Conservation (phyloP, 2,329 filamentous ascomycete species). For the Coleophoma crateriformis region DNA sequence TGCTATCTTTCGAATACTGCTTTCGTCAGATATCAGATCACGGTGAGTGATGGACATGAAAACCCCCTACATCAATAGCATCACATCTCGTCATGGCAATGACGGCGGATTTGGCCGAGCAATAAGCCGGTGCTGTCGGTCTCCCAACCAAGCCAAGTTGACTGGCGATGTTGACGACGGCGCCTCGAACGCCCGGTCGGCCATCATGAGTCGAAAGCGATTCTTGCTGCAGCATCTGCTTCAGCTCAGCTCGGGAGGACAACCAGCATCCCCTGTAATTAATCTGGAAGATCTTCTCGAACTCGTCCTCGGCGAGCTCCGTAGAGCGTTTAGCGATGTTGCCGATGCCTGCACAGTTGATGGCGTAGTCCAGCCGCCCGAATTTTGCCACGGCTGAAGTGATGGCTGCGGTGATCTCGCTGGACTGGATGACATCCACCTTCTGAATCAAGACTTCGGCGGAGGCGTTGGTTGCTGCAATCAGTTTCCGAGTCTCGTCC, state of each 20-base stretch:
- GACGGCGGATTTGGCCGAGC: conserved; percentile 38
- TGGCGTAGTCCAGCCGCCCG: conserved; percentile 38
- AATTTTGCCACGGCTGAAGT: conserved; percentile 26
- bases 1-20: conserved; percentile 37
- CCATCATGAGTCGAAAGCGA: conserved; percentile 36
- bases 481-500: conserved; percentile 20
- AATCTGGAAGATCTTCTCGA: conserved; percentile 35
- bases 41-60: not conserved
- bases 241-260: conserved; percentile 33
- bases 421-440: conserved; percentile 30
- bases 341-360: conserved; percentile 35
- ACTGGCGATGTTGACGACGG: conserved; percentile 39
- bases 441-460: conserved; percentile 19
- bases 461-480: conserved; percentile 12
- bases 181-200: conserved; percentile 31
- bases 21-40: not conserved
- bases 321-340: conserved; percentile 13
- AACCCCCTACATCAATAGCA: conserved; percentile 35
- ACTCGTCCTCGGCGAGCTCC: conserved; percentile 29
- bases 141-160: conserved; percentile 36
- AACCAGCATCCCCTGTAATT: conserved; percentile 41
- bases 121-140: conserved; percentile 34
- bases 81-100: conserved; percentile 39
- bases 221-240: conserved; percentile 38
- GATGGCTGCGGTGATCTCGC: conserved; percentile 28